Conservation (phyloP, 352 stramenopile species). For the Phytopythium ostracodes region DNA sequence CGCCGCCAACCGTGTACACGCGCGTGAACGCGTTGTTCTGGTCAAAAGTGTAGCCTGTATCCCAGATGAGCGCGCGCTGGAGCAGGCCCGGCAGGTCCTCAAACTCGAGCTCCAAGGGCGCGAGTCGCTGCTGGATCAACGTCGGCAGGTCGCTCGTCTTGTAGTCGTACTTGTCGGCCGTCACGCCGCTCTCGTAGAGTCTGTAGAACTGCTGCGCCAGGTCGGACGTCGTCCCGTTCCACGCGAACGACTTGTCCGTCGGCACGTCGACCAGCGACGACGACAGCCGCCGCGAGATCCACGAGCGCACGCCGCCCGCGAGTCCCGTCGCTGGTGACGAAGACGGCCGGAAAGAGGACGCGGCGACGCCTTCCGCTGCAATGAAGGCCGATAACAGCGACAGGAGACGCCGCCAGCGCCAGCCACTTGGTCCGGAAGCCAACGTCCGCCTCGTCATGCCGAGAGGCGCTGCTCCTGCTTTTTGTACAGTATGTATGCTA, state of each 20-base stretch:
- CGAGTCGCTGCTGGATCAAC: slow-evolving; percentile 10
- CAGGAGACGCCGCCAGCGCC: too few relatives aligned
- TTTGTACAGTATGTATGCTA: too few relatives aligned
- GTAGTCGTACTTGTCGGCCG: slow-evolving; percentile 4
- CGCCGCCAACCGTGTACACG: slow-evolving; percentile 20
- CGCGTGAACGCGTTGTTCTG: slow-evolving; percentile 10
- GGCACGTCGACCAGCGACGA: too few relatives aligned
- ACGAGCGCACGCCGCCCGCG: too few relatives aligned
- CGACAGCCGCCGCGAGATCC: too few relatives aligned
- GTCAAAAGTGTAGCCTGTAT: slow-evolving; percentile 28
- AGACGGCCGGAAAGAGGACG: too few relatives aligned
- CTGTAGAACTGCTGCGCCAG: slow-evolving; percentile 18
- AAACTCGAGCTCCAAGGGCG: slow-evolving; percentile 9
- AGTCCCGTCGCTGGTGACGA: too few relatives aligned
- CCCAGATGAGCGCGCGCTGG: slow-evolving; percentile 35
- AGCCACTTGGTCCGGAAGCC: too few relatives aligned
- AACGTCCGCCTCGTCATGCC: too few relatives aligned
- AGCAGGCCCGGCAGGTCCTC: slow-evolving; percentile 19
- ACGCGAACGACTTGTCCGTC: slow-evolving; percentile 13
- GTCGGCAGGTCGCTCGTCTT: slow-evolving; percentile 8
- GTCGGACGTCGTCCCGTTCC: slow-evolving; percentile 18
- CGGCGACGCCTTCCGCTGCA: too few relatives aligned
- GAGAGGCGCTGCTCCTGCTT: too few relatives aligned
- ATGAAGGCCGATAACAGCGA: too few relatives aligned
- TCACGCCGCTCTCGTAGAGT: slow-evolving; percentile 7